Evolutionary conservation across 139 green algal species (phyloP).

Genomic region (Tetradesmus lagerheimii): DNA sequence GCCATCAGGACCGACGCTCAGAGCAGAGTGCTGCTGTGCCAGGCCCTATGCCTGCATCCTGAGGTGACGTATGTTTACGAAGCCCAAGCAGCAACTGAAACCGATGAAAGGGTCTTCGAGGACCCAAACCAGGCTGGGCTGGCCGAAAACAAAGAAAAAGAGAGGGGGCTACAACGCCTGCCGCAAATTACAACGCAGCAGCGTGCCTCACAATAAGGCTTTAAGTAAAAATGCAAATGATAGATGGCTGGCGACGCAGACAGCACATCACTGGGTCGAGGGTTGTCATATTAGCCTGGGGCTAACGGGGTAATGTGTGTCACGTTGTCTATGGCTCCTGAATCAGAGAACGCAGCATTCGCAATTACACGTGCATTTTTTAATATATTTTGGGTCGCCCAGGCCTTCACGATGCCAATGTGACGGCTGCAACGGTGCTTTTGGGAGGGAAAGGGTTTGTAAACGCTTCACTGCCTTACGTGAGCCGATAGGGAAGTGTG

Average conservation of each 20-base stretch:
- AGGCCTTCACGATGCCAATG: too few species aligned
- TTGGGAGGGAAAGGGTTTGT: too few species aligned
- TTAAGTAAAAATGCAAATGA: not conserved
- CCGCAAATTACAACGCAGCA: not conserved
- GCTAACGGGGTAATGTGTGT: not conserved
- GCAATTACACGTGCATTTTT: too few species aligned
- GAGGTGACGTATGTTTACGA: not conserved
- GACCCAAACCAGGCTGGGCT: not conserved
- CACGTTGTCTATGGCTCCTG: too few species aligned
- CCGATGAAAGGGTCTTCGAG: not conserved
- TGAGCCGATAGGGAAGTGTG: too few species aligned
- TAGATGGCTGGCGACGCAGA: not conserved
- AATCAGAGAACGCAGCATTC: too few species aligned
- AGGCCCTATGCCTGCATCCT: not conserved
- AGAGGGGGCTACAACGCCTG: not conserved
- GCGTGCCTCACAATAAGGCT: not conserved
- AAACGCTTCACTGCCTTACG: too few species aligned
- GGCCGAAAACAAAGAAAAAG: not conserved
- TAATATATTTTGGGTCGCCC: too few species aligned
- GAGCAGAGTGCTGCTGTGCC: constrained; percentile 1
- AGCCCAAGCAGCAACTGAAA: not conserved
- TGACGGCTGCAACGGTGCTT: too few species aligned
- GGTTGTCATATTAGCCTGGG: not conserved
- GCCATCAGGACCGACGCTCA: not conserved
- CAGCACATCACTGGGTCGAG: not conserved